Evolutionary conservation across 768 basidiomycete genomes (phyloP), one percentile per base, ranked within the genome.

Genomic region (Fibroporia radiculosa): DNA sequence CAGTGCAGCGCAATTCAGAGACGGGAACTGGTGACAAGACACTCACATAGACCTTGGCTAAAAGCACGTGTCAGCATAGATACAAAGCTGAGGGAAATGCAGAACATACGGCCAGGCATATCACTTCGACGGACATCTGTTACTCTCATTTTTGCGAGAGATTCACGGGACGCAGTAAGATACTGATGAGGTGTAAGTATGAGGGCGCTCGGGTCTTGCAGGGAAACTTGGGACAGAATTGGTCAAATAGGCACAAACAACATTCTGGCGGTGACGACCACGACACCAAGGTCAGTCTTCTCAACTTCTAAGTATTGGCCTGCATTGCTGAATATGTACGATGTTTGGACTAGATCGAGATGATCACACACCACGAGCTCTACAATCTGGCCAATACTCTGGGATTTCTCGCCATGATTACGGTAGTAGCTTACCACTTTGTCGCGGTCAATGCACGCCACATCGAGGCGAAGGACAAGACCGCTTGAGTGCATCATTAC

Each of bases 351-450:
- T 13, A 38, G 28, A 29, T 50, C 46, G 63, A 48, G 31, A 93
- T 90, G 88, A 93, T 95, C 27, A 78, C 74, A 42, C 80, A 91
- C 64, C 67, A 76, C 49, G 89, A 88, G 5, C 73, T 95, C 27
- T 87, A 88, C 65, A 73, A 75, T 44, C 73, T 95, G 42, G 84
- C 90, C 47, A 93, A 91, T 64, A 69, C 78, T 23, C 79, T 93
- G 14, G 93, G 93, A 28, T 70, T 82, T 28, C 69, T 88, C 42
- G 87, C 93, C 23, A 91, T 97, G 83, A 56, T 90, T 53, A 81
- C 86, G 4, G 84, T 93, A 44, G 82, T 97, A 43, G 76, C 79
- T 37, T 96, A 93, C 65, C 93, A 97, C 67, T 78, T 95, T 56
- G 69, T 97, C 40, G 83, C 88, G 26, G 89, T 95, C 49, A 93